Conservation (phyloP, 768 basidiomycete species). For the Asterophora parasitica region DNA sequence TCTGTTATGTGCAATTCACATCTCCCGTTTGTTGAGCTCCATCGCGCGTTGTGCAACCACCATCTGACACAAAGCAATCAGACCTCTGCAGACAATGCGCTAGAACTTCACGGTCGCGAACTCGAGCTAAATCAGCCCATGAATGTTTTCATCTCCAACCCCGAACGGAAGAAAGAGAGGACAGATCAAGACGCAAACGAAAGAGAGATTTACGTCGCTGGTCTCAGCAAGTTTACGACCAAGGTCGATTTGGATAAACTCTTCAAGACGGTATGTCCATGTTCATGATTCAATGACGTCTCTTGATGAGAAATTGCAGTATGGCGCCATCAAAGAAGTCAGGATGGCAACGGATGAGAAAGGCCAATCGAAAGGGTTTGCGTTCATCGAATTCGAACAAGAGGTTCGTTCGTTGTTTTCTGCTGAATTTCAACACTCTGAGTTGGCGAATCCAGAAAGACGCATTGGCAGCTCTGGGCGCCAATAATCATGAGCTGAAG, state of each 20-base stretch:
- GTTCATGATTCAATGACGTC: background rate
- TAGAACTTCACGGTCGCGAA: constrained; percentile 77
- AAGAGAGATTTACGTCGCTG: constrained; percentile 83
- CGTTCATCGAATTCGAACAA: constrained; percentile 86
- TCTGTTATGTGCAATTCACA: constrained; percentile 92
- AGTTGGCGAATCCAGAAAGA: constrained; percentile 42
- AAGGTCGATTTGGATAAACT: constrained; percentile 75
- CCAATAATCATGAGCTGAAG: constrained; percentile 87
- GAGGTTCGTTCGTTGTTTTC: constrained; percentile 45
- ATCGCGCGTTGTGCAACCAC: background rate
- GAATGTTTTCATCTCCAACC: constrained; percentile 85
- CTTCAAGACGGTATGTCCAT: constrained; percentile 62
- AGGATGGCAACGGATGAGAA: constrained; percentile 71
- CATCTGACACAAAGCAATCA: constrained; percentile 20
- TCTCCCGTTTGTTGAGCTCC: constrained; percentile 57
- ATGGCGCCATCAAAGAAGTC: constrained; percentile 77
- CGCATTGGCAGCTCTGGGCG: constrained; percentile 64
- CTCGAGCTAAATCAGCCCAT: constrained; percentile 64
- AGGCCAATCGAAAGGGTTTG: constrained; percentile 76
- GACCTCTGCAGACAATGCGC: constrained; percentile 66
- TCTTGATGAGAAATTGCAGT: constrained; percentile 40
- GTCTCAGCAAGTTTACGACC: constrained; percentile 72
- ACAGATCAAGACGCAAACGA: constrained; percentile 84
- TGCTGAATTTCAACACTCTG: background rate
- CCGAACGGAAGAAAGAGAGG: constrained; percentile 83